Percentiles rank a stretch among this genome's conserved stretches.
phyloP scores from a whole-genome alignment of 2,329 filamentous ascomycete species.

The Moelleriella libera region DNA sequence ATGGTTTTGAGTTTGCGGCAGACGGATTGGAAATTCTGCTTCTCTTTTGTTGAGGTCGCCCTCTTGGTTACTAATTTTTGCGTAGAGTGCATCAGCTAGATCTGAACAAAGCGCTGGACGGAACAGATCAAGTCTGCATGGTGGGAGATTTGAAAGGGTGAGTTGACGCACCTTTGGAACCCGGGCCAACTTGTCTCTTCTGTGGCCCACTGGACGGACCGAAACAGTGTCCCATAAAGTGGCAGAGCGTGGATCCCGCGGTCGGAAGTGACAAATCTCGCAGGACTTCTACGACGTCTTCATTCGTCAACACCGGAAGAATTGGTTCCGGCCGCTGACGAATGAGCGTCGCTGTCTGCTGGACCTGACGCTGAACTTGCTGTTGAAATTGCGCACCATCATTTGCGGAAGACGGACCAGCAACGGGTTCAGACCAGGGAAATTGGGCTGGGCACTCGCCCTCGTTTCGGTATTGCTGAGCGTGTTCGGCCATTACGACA shows the following conservation, averaged over 20 bases:
- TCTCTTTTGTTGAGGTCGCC: not conserved
- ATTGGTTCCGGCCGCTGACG: not conserved
- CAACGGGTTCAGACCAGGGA: not conserved
- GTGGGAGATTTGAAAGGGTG: not conserved
- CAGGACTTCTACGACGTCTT: not conserved
- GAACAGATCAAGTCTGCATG: not conserved
- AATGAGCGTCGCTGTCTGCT: not conserved
- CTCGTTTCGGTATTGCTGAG: no score
- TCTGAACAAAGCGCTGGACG: not conserved
- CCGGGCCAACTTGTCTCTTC: not conserved
- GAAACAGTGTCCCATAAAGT: not conserved
- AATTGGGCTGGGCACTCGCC: no score
- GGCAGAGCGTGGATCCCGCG: not conserved
- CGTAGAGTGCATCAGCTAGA: not conserved
- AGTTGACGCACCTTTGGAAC: not conserved
- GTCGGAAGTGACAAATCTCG: not conserved
- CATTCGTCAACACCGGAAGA: not conserved
- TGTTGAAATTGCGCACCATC: not conserved
- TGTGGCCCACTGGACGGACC: not conserved
- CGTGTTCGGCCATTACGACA: not conserved
- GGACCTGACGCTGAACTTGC: not conserved
- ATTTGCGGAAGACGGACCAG: not conserved
- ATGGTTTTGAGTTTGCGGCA: not conserved
- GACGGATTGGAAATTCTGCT: not conserved
- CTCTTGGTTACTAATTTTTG: not conserved